These are phyloP conservation scores for Trichocladium uniseriatum DNA, from an alignment of 495 filamentous ascomycete species.

Conservation along the genomic window DNA sequence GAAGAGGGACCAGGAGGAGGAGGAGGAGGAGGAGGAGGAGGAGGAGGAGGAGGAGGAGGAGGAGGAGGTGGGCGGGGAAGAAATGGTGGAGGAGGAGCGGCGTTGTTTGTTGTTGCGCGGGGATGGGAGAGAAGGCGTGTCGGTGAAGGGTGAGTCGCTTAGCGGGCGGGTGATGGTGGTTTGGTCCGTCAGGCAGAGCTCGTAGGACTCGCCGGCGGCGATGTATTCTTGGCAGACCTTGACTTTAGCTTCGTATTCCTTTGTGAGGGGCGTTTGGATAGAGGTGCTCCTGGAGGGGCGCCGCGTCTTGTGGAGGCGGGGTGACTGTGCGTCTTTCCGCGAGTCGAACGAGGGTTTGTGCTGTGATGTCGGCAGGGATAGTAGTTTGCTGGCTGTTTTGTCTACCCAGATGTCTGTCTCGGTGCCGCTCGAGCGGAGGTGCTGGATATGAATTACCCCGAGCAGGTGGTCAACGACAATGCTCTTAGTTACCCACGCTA, in stretches of 20 bases:
- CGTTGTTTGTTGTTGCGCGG: background rate
- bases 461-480: conserved; percentile 68
- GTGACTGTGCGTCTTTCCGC: background rate
- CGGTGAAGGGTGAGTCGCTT: conserved; percentile 40
- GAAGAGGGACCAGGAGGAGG: conserved; percentile 60
- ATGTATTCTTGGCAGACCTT: conserved; percentile 62
- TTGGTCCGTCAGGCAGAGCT: conserved; percentile 79
- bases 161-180: conserved; percentile 46
- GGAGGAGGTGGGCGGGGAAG: no score
- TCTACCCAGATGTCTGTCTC: conserved; percentile 31
- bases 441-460: conserved; percentile 55
- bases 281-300: conserved; percentile 17
- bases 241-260: conserved; percentile 55
- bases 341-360: conserved; percentile 1
- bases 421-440: conserved; percentile 31
- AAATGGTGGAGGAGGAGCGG: conserved; percentile 2
- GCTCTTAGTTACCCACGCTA: conserved; percentile 70
- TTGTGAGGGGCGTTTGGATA: conserved; percentile 39
- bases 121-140: conserved; percentile 26
- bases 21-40: background rate
- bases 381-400: conserved; percentile 24
- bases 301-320: conserved; percentile 2
- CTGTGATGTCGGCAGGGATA: conserved; percentile 11
- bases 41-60: no score
- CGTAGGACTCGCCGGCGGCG: conserved; percentile 76